Evolutionary conservation across 768 basidiomycete species (phyloP).

Genomic region (Mycena crocata): DNA sequence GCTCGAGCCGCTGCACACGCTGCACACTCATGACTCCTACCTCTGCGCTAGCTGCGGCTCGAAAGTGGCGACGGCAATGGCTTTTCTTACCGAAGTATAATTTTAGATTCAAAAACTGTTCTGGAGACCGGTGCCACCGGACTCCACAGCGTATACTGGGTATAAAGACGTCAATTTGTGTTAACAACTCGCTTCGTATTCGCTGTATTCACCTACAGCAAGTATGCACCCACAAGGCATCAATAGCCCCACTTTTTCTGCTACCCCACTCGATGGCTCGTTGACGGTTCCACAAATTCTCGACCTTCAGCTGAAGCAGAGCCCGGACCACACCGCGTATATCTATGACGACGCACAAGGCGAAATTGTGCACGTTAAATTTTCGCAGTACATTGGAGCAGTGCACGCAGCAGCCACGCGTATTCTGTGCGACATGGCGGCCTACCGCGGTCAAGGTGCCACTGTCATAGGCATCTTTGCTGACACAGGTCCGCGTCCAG

Average conservation of each 20-base stretch:
- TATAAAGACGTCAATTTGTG: neutral
- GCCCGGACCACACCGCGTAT: slow-evolving; percentile 19
- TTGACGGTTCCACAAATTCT: slow-evolving; percentile 22
- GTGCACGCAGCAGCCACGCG: neutral
- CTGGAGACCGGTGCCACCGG: no score
- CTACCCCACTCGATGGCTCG: slow-evolving; percentile 7
- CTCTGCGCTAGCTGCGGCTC: no score
- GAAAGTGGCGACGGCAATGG: no score
- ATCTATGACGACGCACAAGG: slow-evolving; percentile 17
- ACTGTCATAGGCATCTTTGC: slow-evolving; percentile 21
- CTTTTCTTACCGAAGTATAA: no score
- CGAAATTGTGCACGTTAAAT: slow-evolving; percentile 1
- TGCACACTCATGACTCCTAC: no score
- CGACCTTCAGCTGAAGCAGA: slow-evolving; percentile 18
- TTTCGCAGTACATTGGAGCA: slow-evolving; percentile 8
- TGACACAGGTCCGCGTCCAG: neutral
- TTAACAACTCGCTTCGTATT: neutral
- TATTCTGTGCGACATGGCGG: neutral
- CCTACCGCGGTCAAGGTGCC: neutral
- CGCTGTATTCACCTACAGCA: neutral
- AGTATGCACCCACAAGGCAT: slow-evolving; percentile 13
- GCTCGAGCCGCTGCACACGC: no score
- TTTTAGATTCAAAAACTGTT: no score
- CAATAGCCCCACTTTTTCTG: slow-evolving; percentile 4
- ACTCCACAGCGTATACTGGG: no score